Conservation (phyloP, 2,329 filamentous ascomycete genomes). For the Peltaster fructicola region DNA sequence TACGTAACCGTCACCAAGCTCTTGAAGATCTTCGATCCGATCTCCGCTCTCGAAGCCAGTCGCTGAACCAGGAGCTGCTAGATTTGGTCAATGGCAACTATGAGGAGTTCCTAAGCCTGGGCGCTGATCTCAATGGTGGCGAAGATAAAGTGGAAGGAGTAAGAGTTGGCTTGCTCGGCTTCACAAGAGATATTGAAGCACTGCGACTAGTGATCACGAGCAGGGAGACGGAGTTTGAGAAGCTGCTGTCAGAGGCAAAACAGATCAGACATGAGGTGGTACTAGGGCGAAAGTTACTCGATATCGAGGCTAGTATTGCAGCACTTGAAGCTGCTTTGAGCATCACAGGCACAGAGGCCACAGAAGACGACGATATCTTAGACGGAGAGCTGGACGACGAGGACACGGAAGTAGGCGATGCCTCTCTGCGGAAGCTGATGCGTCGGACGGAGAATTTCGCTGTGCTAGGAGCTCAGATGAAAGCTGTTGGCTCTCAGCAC, state of each 20-base stretch:
- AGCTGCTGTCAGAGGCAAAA: constrained; percentile 48
- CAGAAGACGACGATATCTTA: constrained; percentile 14
- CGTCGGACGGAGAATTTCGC: constrained; percentile 34
- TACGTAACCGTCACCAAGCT: constrained; percentile 80
- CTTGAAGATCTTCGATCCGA: constrained; percentile 84
- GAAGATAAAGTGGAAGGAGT: constrained; percentile 87
- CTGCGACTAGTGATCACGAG: constrained; percentile 49
- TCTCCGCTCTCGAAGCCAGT: constrained; percentile 60
- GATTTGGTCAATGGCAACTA: constrained; percentile 95
- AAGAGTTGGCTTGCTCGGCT: constrained; percentile 69
- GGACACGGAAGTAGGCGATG: constrained; percentile 18
- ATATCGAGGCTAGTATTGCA: constrained; percentile 44
- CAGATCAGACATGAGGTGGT: constrained; percentile 47
- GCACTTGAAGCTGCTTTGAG: constrained; percentile 47
- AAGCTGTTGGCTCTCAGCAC: constrained; percentile 37
- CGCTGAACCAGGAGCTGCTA: constrained; percentile 70
- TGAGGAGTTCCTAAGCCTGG: constrained; percentile 71
- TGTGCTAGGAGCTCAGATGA: constrained; percentile 34
- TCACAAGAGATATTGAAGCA: constrained; percentile 63
- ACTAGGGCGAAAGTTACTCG: constrained; percentile 42
- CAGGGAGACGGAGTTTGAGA: constrained; percentile 44
- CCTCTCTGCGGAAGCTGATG: constrained; percentile 17
- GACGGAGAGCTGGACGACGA: constrained; percentile 15
- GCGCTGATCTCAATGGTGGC: constrained; percentile 64
- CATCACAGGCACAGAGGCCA: constrained; percentile 23